phyloP scores from a whole-genome alignment of 352 stramenopile species.

The Thalassiosira hispida region DNA sequence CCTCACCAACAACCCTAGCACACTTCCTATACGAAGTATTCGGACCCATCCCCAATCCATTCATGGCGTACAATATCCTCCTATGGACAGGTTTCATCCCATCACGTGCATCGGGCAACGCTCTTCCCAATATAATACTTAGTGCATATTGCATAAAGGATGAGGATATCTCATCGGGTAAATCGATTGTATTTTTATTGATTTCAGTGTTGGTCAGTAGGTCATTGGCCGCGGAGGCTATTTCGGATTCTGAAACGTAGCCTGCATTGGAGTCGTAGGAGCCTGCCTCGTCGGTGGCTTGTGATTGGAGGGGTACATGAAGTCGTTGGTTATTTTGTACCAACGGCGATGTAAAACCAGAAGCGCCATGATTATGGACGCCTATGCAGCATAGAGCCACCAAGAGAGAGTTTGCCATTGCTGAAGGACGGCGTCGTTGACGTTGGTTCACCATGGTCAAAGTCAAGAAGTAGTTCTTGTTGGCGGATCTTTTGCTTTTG shows the following conservation, averaged over 20 bases:
- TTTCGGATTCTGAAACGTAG: slow-evolving; percentile 43
- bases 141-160: slow-evolving; percentile 90
- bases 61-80: slow-evolving; percentile 88
- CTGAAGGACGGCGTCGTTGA: too few species aligned
- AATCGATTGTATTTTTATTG: slow-evolving; percentile 62
- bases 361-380: not conserved
- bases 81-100: slow-evolving; percentile 88
- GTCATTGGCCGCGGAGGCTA: slow-evolving; percentile 47
- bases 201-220: slow-evolving; percentile 16
- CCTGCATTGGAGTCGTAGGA: slow-evolving; percentile 30
- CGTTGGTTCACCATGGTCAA: too few species aligned
- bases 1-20: slow-evolving; percentile 88
- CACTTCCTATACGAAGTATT: slow-evolving; percentile 84
- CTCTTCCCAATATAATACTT: slow-evolving; percentile 87
- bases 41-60: slow-evolving; percentile 78
- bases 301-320: not conserved
- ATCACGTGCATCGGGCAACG: slow-evolving; percentile 87
- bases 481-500: too few species aligned
- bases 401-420: not conserved
- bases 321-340: not conserved
- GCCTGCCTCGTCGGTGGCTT: slow-evolving; percentile 24
- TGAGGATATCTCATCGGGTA: slow-evolving; percentile 71
- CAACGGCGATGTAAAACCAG: slow-evolving; percentile 2
- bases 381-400: slow-evolving; percentile 6
- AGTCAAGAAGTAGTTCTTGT: too few species aligned